Percentiles rank a stretch among this genome's conserved stretches.
These are phyloP conservation scores for Talaromyces sp. DNA, from an alignment of 2,329 filamentous ascomycete genomes.

Conservation along the genomic window DNA sequence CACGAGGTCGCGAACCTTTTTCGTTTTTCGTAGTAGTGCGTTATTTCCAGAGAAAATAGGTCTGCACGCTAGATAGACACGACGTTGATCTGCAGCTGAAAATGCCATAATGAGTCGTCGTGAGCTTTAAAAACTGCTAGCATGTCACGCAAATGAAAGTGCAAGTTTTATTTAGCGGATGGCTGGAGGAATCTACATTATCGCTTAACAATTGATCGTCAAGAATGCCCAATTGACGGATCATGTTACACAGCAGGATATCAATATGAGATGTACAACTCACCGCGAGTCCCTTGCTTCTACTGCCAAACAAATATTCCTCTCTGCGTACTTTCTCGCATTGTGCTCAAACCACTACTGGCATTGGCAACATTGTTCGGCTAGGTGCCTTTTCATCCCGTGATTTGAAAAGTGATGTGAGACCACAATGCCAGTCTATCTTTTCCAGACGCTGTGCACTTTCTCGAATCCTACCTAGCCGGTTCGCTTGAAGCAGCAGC, in stretches of 20 bases:
- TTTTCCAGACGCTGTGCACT: too few relatives aligned
- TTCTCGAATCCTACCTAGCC: too few relatives aligned
- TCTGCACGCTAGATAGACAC: constrained; percentile 11
- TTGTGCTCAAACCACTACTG: not conserved
- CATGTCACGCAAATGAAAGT: not conserved
- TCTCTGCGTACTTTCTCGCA: not conserved
- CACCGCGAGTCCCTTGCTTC: not conserved
- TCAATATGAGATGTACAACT: not conserved
- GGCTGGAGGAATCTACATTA: too few relatives aligned
- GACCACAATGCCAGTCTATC: too few relatives aligned
- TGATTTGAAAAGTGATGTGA: too few relatives aligned
- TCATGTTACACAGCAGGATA: not conserved
- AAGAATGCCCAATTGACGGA: not conserved
- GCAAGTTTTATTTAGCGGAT: too few relatives aligned
- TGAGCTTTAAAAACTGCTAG: not conserved
- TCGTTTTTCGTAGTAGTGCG: not conserved
- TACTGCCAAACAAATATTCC: not conserved
- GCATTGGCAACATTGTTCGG: not conserved
- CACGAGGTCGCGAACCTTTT: constrained; percentile 7
- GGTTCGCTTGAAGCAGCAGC: too few relatives aligned
- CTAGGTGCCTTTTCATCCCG: too few relatives aligned
- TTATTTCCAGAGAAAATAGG: constrained; percentile 8
- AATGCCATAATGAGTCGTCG: constrained; percentile 15
- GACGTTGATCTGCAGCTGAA: constrained; percentile 3
- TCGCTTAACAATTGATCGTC: too few relatives aligned